Base-by-base conservation (phyloP, 2,329 filamentous ascomycete genomes). In the Penicillium sp. region DNA sequence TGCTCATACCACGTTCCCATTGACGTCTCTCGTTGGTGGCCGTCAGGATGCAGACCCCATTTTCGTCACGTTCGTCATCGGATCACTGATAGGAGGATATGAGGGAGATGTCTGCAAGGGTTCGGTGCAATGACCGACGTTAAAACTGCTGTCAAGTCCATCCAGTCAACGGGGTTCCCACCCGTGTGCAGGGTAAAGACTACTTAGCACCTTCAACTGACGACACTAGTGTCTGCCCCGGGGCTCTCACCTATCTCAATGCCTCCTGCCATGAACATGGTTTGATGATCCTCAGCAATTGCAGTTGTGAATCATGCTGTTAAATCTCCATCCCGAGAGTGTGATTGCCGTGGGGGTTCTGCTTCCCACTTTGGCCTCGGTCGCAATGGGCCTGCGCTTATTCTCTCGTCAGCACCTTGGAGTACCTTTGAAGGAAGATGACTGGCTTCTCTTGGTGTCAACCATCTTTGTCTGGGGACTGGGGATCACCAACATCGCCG, bases 381-480 rank as follows among this genome's bases (percentile, higher is more conserved):
- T 29, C 39, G 47, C 41, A 9, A 34, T 47, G 3, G 13, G 27
- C 7, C 39, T 47, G 11, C 47, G 47, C 26, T 49, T 49, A n/a
- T 44, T 44, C 26, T 36, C 47, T 39, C 37, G 45, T 9, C 32
- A 33, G 24, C 38, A 25, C 4, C 9, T 47, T 4, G 6, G 50
- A 29, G 36, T 45, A 27, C 28, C 47, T 32, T 38, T 49, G 0
- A 41, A 27, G 29, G 50, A 52, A 43, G 50, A 52, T 38, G 47
- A 49, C 34, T 52, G 47, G 41, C 29, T 34, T 29, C 13, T 44
- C 24, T 34, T 49, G 5, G 47, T 47, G 11, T 49, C 41, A 5
- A 33, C 25, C 6, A n/a, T 40, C 9, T 29, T 46, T 13, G 39
- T 43, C 32, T 46, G 38, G 42, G 38, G 39, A 29, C 26, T 8